A percentile compares a stretch with the other conserved stretches of the same genome.
Evolutionary conservation across 306 rosid genomes (phyloP).

Genomic region (Inga leiocalycina): DNA sequence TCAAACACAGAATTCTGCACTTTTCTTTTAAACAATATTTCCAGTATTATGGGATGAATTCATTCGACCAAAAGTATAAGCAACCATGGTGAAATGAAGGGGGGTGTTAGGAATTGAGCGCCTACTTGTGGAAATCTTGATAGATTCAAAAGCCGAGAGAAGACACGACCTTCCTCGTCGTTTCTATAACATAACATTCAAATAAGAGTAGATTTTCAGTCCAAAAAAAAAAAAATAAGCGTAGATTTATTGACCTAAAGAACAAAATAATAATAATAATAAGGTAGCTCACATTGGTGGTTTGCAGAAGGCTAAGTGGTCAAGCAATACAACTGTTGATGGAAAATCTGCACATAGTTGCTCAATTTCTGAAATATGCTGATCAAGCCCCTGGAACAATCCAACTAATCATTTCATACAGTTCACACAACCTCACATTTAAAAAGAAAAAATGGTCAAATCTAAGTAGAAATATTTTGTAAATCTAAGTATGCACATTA

Average conservation of each 20-base stretch:
- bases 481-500: background rate
- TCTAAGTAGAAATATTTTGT: background rate
- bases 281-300: slow-evolving; percentile 67
- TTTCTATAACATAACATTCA: slow-evolving; percentile 57
- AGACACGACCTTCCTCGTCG: slow-evolving; percentile 63
- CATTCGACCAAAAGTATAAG: background rate
- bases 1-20: background rate
- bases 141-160: slow-evolving; percentile 66
- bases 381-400: slow-evolving; percentile 67
- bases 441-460: background rate
- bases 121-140: slow-evolving; percentile 88
- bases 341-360: slow-evolving; percentile 82
- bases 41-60: background rate
- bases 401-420: slow-evolving; percentile 13
- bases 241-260: background rate
- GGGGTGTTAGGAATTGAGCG: background rate
- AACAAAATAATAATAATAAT: background rate
- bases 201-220: background rate
- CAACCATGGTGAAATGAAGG: background rate
- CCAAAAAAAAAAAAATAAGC: slow-evolving; percentile 5
- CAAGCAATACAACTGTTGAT: slow-evolving; percentile 74
- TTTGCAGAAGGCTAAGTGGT: slow-evolving; percentile 89
- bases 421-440: slow-evolving; percentile 2
- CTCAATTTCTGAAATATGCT: slow-evolving; percentile 83
- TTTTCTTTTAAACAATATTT: background rate